These are phyloP conservation scores for Fraxinus velutina DNA, from an alignment of 305 asterid species.

Conservation along the genomic window DNA sequence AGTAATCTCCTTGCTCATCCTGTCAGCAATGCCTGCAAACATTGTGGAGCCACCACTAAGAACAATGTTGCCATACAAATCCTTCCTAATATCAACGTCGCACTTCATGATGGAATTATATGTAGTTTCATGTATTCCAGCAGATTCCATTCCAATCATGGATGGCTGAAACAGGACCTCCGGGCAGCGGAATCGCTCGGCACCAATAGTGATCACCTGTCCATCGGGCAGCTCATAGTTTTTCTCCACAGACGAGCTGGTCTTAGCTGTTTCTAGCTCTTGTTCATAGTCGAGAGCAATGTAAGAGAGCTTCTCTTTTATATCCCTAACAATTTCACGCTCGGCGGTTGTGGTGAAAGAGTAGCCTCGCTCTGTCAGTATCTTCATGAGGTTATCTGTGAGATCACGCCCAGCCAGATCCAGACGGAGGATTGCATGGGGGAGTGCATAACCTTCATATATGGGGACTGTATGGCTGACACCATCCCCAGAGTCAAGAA, in stretches of 20 bases:
- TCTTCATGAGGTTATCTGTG: conserved; percentile 28
- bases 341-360: conserved; percentile 29
- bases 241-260: conserved; percentile 35
- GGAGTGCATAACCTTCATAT: conserved; percentile 31
- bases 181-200: conserved; percentile 44
- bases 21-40: conserved; percentile 66
- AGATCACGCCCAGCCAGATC: conserved; percentile 33
- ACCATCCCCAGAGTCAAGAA: conserved; percentile 29
- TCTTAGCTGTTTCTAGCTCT: conserved; percentile 29
- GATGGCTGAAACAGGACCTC: conserved; percentile 73
- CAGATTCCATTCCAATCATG: conserved; percentile 64
- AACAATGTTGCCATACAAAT: conserved; percentile 64
- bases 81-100: conserved; percentile 73
- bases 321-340: conserved; percentile 31
- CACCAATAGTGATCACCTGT: conserved; percentile 40
- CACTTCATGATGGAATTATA: conserved; percentile 77
- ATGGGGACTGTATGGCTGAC: conserved; percentile 32
- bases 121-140: conserved; percentile 66
- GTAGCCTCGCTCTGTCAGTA: conserved; percentile 29
- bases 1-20: conserved; percentile 69
- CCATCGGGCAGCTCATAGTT: conserved; percentile 44
- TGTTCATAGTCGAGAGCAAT: conserved; percentile 31
- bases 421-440: conserved; percentile 29
- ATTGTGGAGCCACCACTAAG: conserved; percentile 67
- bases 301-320: conserved; percentile 28